A percentile compares a stretch with the other conserved stretches of the same genome.
Conservation (phyloP, 2,329 filamentous ascomycete genomes). For the Orbilia ellipsospora region DNA sequence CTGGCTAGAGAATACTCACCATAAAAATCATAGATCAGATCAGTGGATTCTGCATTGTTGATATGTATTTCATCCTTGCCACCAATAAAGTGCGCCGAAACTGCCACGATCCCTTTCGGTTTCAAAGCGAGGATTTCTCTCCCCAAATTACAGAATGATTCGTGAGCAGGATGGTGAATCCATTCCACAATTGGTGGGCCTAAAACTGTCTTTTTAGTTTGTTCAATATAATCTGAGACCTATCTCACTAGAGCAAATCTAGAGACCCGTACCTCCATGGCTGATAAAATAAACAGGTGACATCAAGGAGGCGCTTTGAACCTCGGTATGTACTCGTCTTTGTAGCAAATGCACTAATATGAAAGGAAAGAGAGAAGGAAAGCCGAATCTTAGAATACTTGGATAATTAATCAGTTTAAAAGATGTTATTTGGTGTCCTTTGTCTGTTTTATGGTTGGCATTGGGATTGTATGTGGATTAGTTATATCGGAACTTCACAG, state of each 20-base stretch:
- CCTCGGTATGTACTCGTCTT: too few species aligned
- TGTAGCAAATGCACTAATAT: too few species aligned
- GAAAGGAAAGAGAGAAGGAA: too few species aligned
- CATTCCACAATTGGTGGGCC: constrained; percentile 70
- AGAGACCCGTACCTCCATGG: constrained; percentile 34
- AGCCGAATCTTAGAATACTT: too few species aligned
- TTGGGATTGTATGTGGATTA: too few species aligned
- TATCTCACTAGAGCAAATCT: background rate
- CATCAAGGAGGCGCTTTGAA: constrained; percentile 10
- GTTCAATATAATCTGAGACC: background rate
- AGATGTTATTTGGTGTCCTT: too few species aligned
- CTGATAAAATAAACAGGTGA: constrained; percentile 45
- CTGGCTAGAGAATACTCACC: constrained; percentile 7
- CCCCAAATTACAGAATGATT: constrained; percentile 73
- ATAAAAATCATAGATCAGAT: constrained; percentile 51
- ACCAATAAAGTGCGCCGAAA: constrained; percentile 74
- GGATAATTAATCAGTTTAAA: too few species aligned
- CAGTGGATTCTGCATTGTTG: constrained; percentile 35
- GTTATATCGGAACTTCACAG: too few species aligned
- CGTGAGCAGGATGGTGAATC: constrained; percentile 74
- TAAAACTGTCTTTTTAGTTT: constrained; percentile 1
- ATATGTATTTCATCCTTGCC: constrained; percentile 37
- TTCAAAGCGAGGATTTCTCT: constrained; percentile 77
- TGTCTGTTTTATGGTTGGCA: background rate
- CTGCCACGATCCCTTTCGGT: constrained; percentile 78